Evolutionary conservation across 805 yeast species (phyloP), one percentile per base, ranked within the genome.

Genomic region (Ogataea sp.): DNA sequence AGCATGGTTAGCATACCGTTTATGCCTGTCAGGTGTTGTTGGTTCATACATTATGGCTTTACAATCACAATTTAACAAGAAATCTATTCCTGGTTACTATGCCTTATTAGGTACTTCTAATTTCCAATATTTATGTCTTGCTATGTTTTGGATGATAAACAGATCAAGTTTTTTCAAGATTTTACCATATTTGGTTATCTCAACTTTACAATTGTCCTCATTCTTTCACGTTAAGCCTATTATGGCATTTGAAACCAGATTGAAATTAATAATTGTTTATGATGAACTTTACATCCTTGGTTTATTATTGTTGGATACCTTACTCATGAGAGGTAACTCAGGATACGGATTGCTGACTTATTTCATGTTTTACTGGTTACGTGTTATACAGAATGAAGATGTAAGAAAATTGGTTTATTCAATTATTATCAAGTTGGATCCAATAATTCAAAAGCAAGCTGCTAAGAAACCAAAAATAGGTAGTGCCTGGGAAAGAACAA

Each of bases 71-170:
- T 80, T 78, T 62, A 79, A 79, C 20, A 64, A 75, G 16, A 62
- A 67, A 23, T 49, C 64, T 5, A 66, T 71, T 38, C 94, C 95
- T 6, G 68, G 79, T 5, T 69, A 77, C 53, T 71, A 72, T 40
- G 75, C 79, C 4, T 63, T 88, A 54, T 53, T 85, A 39, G 78
- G 88, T 9, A 75, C 86, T 20, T 86, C 77, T 48, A 83, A 84
- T 55, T 83, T 83, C 66, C 96, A 86, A 59, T 75, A 73, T 52
- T 61, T 78, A 39, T 44, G 73, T 3, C 58, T 83, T 40, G 73
- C 79, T 1, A 21, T 55, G 3, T 60, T 76, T 16, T 83, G 90
- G 90, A 52, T 75, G 36, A 57, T 80, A 40, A 74, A 81, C 30
- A 75, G 83, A 60, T 68, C 71, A 43, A 79, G 88, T 1, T 59